phyloP scores from a whole-genome alignment of 2,329 filamentous ascomycete species.

The Chalaropsis thielavioides region DNA sequence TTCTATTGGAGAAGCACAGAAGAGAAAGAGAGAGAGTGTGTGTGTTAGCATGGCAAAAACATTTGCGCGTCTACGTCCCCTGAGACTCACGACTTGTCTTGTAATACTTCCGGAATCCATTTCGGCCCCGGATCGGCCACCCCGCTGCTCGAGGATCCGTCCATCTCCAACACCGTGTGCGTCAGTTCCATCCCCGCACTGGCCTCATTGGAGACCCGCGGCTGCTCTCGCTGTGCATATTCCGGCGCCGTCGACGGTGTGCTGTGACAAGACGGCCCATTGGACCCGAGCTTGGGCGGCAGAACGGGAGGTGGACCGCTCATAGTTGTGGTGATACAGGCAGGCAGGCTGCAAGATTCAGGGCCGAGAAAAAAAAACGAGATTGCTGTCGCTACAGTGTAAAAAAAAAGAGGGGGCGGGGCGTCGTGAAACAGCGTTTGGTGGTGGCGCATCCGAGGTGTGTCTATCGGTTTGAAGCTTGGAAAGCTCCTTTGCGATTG shows the following conservation, averaged over 20 bases:
- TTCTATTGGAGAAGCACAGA: constrained; percentile 35
- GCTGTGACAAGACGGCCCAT: constrained; percentile 51
- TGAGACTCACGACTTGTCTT: constrained; percentile 70
- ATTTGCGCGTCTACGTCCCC: too few species aligned
- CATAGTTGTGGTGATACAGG: constrained; percentile 9
- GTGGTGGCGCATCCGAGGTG: too few species aligned
- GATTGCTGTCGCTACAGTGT: too few species aligned
- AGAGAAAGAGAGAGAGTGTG: background rate
- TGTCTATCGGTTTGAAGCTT: background rate
- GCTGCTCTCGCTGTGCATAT: background rate
- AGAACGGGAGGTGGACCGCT: constrained; percentile 45
- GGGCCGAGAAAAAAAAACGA: too few species aligned
- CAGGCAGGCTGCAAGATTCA: too few species aligned
- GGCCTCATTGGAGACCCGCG: background rate
- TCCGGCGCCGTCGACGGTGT: constrained; percentile 37
- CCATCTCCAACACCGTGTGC: constrained; percentile 7
- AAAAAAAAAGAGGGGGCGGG: too few species aligned
- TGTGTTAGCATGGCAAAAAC: constrained; percentile 18
- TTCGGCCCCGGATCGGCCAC: constrained; percentile 45
- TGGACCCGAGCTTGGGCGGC: constrained; percentile 56
- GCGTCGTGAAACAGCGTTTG: background rate
- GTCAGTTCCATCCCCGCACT: background rate
- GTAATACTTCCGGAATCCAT: constrained; percentile 64
- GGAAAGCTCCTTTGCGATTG: background rate
- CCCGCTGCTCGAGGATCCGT: background rate